Evolutionary conservation across 2,329 filamentous ascomycete species (phyloP), one percentile per base, ranked within the genome.

Genomic region (Apiospora kogelbergensis): DNA sequence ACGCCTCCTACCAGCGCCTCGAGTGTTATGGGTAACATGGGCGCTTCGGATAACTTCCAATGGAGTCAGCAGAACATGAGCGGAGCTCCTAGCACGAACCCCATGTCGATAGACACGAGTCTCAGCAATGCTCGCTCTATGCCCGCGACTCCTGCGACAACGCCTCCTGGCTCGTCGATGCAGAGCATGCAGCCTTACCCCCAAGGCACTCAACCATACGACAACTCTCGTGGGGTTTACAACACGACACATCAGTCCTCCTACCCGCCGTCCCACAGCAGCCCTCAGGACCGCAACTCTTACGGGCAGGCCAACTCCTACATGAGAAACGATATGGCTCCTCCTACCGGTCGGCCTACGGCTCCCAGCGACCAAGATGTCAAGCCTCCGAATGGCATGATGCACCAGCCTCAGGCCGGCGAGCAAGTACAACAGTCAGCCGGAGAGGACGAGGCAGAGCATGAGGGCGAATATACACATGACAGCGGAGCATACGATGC

Each of bases 1-100:
- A 98, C 95, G 3, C 95, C 95, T 44, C 95, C 95, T 1, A 93
- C 95, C 0, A 98, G 93, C 79, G 93, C 94, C n/a, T 96, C 94
- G 0, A 93, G 94, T 80, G 89, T 97, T 63, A 94, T 90, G 81
- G 86, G 83, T 83, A 82, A 88, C 71, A 93, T 97, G 86, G 90
- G 90, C 63, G 88, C 88, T 72, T 90, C 92, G 46, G 92, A 93
- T 42, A 91, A 88, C 48, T 97, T 95, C 79, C 91, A 95, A 77
- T 98, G 95, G 93, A 86, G 82, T 42, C 84, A 85, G 69, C 88
- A 80, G 76, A 86, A 87, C 71, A 91, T 93, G 85, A 86, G 83
- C 71, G 86, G 86, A 24, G 82, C 86, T 64, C 89, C 90, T 11
- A 85, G 86, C 76, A 83, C 85, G 74, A 93, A 93, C 81, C 87